A percentile compares a stretch with the other conserved stretches of the same genome.
Evolutionary conservation across 345 rosid genomes (phyloP).

Genomic region (Hirschfeldia incana): DNA sequence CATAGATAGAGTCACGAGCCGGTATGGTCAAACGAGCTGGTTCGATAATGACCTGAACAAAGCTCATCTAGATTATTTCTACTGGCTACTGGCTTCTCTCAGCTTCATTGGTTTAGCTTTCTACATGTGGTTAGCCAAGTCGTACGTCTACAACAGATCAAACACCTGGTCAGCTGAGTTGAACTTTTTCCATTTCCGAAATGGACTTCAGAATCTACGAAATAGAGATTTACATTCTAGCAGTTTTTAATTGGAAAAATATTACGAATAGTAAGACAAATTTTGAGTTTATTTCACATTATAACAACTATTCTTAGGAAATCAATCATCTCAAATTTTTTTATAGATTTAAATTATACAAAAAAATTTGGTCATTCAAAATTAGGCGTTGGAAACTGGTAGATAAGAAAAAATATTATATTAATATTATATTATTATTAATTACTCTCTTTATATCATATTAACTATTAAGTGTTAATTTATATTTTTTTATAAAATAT

Average conservation of each 20-base stretch:
- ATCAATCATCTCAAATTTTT: not conserved
- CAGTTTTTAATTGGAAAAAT: not conserved
- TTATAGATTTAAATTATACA: too few relatives aligned
- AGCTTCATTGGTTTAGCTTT: slow-evolving; percentile 8
- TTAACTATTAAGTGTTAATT: too few relatives aligned
- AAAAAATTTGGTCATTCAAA: too few relatives aligned
- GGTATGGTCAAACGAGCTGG: slow-evolving; percentile 45
- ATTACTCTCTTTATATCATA: too few relatives aligned
- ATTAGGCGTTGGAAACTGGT: not conserved
- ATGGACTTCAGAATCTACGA: not conserved
- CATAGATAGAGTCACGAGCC: slow-evolving; percentile 42
- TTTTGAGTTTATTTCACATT: not conserved
- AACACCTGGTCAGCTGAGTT: not conserved
- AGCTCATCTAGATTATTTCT: slow-evolving; percentile 61
- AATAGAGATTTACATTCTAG: not conserved
- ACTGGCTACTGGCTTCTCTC: slow-evolving; percentile 44
- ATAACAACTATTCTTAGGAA: not conserved
- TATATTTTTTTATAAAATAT: too few relatives aligned
- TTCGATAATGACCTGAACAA: slow-evolving; percentile 46
- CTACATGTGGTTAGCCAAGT: slow-evolving; percentile 42
- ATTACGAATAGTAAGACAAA: not conserved
- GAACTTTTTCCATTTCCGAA: not conserved
- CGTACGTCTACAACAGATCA: slow-evolving; percentile 40
- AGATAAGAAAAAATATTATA: not conserved
- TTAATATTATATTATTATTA: too few relatives aligned